Evolutionary conservation across 441 rosid genomes (phyloP).

Genomic region (Lagerstroemia fauriei): DNA sequence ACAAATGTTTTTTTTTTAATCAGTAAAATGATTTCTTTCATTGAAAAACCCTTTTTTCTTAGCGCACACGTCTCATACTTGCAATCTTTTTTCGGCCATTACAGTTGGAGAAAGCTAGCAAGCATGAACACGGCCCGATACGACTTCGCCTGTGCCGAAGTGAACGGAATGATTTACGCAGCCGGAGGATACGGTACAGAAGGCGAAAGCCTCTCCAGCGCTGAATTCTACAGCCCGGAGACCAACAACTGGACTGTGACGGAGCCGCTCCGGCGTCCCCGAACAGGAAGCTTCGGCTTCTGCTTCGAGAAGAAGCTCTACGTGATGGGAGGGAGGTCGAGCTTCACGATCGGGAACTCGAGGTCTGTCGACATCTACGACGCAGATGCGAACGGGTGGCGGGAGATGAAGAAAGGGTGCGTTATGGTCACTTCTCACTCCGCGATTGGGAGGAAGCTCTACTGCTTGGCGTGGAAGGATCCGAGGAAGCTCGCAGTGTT

Average conservation of each 20-base stretch:
- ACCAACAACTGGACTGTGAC: conserved; percentile 60
- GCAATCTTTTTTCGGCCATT: conserved; percentile 10
- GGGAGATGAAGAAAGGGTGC: conserved; percentile 80
- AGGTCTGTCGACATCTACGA: conserved; percentile 71
- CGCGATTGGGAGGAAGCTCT: conserved; percentile 68
- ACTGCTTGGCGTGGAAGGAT: conserved; percentile 91
- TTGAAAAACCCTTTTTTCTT: neutral
- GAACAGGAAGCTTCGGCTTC: conserved; percentile 88
- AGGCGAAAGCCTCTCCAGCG: conserved; percentile 74
- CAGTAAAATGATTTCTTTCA: too few species aligned
- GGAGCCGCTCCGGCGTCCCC: conserved; percentile 76
- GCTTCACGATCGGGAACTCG: conserved; percentile 88
- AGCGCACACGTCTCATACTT: neutral
- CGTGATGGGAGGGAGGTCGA: conserved; percentile 94
- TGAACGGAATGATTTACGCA: conserved; percentile 74
- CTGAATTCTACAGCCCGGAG: conserved; percentile 75
- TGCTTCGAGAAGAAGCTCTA: conserved; percentile 77
- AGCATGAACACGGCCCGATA: conserved; percentile 76
- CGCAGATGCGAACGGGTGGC: conserved; percentile 64
- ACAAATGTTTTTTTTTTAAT: neutral
- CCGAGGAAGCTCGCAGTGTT: conserved; percentile 77
- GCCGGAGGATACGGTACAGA: conserved; percentile 79
- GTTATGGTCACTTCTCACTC: conserved; percentile 96
- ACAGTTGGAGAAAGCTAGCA: conserved; percentile 84
- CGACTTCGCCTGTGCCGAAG: conserved; percentile 85